Conservation (phyloP, 352 stramenopile species). For the Globisporangium spiculum region DNA sequence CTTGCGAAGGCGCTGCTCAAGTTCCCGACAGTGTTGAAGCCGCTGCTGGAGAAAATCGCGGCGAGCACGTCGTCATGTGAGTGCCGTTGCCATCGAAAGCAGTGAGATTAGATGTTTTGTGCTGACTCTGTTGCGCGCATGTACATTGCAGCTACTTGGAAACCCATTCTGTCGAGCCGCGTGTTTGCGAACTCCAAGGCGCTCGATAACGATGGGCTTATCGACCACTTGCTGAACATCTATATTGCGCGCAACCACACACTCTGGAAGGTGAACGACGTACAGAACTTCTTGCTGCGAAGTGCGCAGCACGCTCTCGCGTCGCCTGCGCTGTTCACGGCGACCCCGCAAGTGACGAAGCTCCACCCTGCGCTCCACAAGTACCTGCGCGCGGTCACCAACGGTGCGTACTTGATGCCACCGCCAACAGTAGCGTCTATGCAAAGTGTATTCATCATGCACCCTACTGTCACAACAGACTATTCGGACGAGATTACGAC, state of each 20-base stretch:
- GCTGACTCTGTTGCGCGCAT: not conserved
- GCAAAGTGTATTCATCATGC: not conserved
- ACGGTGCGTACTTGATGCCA: constrained; percentile 33
- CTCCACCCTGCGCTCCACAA: constrained; percentile 62
- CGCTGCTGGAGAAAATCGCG: constrained; percentile 73
- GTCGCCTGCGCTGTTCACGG: constrained; percentile 42
- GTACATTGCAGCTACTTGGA: constrained; percentile 49
- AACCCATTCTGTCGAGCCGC: constrained; percentile 65
- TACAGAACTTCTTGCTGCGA: constrained; percentile 64
- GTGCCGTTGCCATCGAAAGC: constrained; percentile 7
- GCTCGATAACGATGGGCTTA: constrained; percentile 49
- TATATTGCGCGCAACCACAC: constrained; percentile 78
- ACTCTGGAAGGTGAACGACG: constrained; percentile 83
- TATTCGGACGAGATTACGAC: constrained; percentile 88
- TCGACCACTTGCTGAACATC: constrained; percentile 78
- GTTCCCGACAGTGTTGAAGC: constrained; percentile 71
- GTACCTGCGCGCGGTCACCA: constrained; percentile 62
- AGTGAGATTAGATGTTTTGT: not conserved
- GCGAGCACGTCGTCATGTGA: constrained; percentile 63
- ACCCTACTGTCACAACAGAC: constrained; percentile 32
- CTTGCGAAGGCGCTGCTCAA: constrained; percentile 57
- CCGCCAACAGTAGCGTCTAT: not conserved
- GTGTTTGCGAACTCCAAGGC: constrained; percentile 74
- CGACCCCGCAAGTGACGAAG: constrained; percentile 54
- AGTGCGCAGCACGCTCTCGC: constrained; percentile 63